Conservation (phyloP, 225 moss, liverwort and hornwort species). For the Takakia lepidozioides region DNA sequence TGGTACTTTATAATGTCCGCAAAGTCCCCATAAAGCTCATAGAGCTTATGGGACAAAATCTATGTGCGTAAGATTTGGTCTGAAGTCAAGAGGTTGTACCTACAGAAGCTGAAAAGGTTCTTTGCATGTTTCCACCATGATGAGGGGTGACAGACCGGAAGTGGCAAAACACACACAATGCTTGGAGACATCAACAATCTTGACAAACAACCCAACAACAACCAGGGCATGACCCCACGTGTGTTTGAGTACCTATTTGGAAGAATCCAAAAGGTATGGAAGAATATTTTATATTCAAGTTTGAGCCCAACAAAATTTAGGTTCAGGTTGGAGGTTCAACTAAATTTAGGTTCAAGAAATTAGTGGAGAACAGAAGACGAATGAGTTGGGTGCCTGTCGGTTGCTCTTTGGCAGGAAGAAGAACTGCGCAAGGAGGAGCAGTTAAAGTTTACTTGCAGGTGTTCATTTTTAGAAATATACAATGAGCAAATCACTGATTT, state of each 20-base stretch:
- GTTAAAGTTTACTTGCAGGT: constrained; percentile 41
- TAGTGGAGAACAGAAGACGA: too few species aligned
- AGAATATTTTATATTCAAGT: neutral
- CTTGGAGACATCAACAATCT: constrained; percentile 55
- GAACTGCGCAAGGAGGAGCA: constrained; percentile 45
- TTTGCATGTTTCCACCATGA: too few species aligned
- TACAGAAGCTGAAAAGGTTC: neutral
- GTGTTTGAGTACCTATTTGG: constrained; percentile 60
- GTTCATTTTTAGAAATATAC: constrained; percentile 51
- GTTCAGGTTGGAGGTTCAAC: neutral
- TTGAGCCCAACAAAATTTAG: neutral
- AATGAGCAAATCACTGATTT: constrained; percentile 69
- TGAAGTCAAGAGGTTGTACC: too few species aligned
- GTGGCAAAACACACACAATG: constrained; percentile 66
- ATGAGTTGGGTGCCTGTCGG: neutral
- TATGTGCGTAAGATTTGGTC: too few species aligned
- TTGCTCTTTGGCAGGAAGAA: constrained; percentile 28
- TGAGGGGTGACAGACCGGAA: constrained; percentile 44
- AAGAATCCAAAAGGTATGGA: constrained; percentile 41
- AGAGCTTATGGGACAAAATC: too few species aligned
- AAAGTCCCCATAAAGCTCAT: too few species aligned
- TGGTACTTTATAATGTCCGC: too few species aligned
- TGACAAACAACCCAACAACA: constrained; percentile 36
- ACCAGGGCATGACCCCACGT: constrained; percentile 61
- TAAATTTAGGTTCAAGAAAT: too few species aligned